Evolutionary conservation across 1,284 basidiomycete genomes (phyloP).

Genomic region (Xerocomus amazonicus): DNA sequence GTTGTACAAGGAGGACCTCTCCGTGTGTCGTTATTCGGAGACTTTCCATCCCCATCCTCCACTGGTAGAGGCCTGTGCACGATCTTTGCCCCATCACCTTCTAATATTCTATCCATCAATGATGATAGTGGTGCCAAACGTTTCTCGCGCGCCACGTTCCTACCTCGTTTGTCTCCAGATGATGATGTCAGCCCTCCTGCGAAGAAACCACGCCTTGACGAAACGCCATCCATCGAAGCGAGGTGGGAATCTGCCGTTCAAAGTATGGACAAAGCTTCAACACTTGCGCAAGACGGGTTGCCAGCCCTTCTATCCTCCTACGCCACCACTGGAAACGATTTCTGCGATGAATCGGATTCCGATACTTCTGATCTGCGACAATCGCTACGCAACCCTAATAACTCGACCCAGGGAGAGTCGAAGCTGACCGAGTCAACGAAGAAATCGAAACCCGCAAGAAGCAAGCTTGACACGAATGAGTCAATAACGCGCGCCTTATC

Average conservation of each 20-base stretch:
- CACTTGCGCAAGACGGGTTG: constrained; percentile 40
- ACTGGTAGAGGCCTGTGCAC: constrained; percentile 26
- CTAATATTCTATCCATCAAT: constrained; percentile 16
- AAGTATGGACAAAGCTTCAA: constrained; percentile 33
- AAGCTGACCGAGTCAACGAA: constrained; percentile 9
- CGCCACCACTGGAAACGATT: constrained; percentile 18
- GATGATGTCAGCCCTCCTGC: constrained; percentile 30
- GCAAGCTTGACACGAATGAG: neutral
- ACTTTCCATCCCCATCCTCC: constrained; percentile 27
- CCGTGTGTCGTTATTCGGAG: constrained; percentile 32
- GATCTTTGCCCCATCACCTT: constrained; percentile 23
- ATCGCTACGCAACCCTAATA: neutral
- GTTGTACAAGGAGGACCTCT: constrained; percentile 29
- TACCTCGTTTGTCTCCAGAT: constrained; percentile 25
- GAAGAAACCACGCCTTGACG: constrained; percentile 41
- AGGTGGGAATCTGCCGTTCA: constrained; percentile 43
- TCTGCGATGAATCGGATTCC: constrained; percentile 26
- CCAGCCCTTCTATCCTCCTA: constrained; percentile 39
- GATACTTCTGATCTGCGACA: constrained; percentile 20
- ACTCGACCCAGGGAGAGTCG: constrained; percentile 4
- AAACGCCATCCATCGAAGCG: constrained; percentile 10
- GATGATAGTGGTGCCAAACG: constrained; percentile 23
- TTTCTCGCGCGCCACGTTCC: constrained; percentile 27
- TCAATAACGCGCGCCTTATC: constrained; percentile 25
- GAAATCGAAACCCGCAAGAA: constrained; percentile 20